A percentile compares a stretch with the other conserved stretches of the same genome.
Evolutionary conservation across 164 flowering plant species (phyloP).

Genomic region (Malania oleifera): DNA sequence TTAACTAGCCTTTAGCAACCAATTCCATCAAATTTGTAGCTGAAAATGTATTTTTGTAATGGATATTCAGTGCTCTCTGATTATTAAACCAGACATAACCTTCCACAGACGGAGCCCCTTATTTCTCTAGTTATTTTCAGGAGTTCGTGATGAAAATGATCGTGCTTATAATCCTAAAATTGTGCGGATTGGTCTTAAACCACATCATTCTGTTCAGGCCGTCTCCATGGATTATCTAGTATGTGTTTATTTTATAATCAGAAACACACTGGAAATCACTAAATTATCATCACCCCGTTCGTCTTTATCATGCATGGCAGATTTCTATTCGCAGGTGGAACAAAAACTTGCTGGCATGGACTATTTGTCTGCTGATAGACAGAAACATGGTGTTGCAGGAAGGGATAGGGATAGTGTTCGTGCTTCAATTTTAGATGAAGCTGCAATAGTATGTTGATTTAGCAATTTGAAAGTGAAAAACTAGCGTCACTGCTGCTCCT

Average conservation of each 20-base stretch:
- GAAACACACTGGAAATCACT: background rate
- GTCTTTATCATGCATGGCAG: too few species aligned
- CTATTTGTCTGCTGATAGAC: slow-evolving; percentile 38
- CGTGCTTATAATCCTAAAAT: slow-evolving; percentile 85
- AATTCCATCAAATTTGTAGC: too few species aligned
- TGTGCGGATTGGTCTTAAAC: slow-evolving; percentile 92
- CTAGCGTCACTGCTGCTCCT: background rate
- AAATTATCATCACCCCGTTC: too few species aligned
- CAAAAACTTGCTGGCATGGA: slow-evolving; percentile 58
- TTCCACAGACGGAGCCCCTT: background rate
- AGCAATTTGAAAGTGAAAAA: slow-evolving; percentile 6
- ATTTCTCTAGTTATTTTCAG: slow-evolving; percentile 28
- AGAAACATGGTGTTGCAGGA: slow-evolving; percentile 49
- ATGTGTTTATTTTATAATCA: slow-evolving; percentile 20
- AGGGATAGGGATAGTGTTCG: slow-evolving; percentile 70
- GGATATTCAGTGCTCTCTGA: background rate
- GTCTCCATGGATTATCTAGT: slow-evolving; percentile 94
- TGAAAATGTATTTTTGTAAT: too few species aligned
- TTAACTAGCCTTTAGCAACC: too few species aligned
- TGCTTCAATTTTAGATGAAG: slow-evolving; percentile 78
- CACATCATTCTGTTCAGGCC: slow-evolving; percentile 86
- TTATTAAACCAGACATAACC: background rate
- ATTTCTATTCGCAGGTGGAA: slow-evolving; percentile 53
- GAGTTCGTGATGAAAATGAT: slow-evolving; percentile 87
- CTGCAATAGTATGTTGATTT: slow-evolving; percentile 69